Conservation (phyloP, 2,329 filamentous ascomycete species). For the Zalaria sp. region DNA sequence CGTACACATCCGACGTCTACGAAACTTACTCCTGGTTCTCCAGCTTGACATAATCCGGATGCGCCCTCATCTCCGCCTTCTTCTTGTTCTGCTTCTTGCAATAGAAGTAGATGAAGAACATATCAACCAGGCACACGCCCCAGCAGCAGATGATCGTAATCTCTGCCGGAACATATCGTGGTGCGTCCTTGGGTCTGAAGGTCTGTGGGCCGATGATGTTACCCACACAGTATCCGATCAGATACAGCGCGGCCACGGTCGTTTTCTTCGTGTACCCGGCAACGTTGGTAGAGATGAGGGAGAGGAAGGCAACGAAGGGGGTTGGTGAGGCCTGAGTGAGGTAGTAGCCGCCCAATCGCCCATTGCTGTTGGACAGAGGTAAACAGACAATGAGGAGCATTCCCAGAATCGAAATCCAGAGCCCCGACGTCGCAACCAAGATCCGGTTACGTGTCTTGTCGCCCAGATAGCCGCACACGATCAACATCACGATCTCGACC, state of each 20-base stretch:
- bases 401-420: slow-evolving; percentile 42
- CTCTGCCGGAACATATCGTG: slow-evolving; percentile 48
- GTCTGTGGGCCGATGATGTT: slow-evolving; percentile 47
- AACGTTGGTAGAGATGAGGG: slow-evolving; percentile 48
- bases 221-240: slow-evolving; percentile 36
- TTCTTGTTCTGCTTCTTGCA: slow-evolving; percentile 44
- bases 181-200: slow-evolving; percentile 42
- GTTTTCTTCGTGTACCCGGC: slow-evolving; percentile 47
- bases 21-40: slow-evolving; percentile 45
- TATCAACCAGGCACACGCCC: slow-evolving; percentile 35
- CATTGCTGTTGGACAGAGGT: slow-evolving; percentile 41
- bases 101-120: slow-evolving; percentile 50
- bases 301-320: slow-evolving; percentile 49
- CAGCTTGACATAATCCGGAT: slow-evolving; percentile 44
- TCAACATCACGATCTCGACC: slow-evolving; percentile 45
- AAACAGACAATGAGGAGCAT: slow-evolving; percentile 52
- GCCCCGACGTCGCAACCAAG: slow-evolving; percentile 38
- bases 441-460: slow-evolving; percentile 43
- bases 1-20: neutral
- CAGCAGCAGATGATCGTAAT: slow-evolving; percentile 47
- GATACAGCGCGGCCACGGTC: slow-evolving; percentile 39
- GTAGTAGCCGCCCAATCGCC: slow-evolving; percentile 52
- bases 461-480: slow-evolving; percentile 42
- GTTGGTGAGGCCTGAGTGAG: slow-evolving; percentile 46
- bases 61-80: slow-evolving; percentile 39